These are phyloP conservation scores for Parachlorella kessleri DNA, from an alignment of 139 green algal genomes.

Conservation along the genomic window DNA sequence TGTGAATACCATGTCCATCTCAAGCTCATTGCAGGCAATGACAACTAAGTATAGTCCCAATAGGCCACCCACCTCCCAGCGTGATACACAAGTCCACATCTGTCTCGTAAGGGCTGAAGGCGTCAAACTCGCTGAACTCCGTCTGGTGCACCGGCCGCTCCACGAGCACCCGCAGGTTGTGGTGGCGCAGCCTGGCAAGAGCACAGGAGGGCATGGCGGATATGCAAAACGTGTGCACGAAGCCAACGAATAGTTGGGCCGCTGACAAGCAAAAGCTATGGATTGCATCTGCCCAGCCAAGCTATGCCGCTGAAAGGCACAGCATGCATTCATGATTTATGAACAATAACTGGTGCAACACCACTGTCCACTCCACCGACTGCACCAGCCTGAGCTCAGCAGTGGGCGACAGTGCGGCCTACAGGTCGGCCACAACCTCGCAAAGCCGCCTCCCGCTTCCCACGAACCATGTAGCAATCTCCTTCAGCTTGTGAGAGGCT, in stretches of 20 bases:
- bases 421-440: background rate
- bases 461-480: constrained; percentile 75
- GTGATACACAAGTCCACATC: constrained; percentile 83
- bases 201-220: background rate
- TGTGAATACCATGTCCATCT: too few species aligned
- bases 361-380: too few species aligned
- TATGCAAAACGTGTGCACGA: background rate
- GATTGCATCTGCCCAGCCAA: background rate
- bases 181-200: constrained; percentile 30
- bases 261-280: background rate
- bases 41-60: too few species aligned
- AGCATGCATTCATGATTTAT: too few species aligned
- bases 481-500: constrained; percentile 53
- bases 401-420: too few species aligned
- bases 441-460: background rate
- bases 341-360: too few species aligned
- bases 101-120: constrained; percentile 8
- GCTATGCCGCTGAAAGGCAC: too few species aligned
- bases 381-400: too few species aligned
- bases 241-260: background rate
- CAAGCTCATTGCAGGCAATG: too few species aligned
- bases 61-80: constrained; percentile 74
- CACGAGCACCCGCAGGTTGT: constrained; percentile 70
- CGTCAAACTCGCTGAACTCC: constrained; percentile 51
- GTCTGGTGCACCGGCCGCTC: constrained; percentile 64